phyloP scores from a whole-genome alignment of 2,329 filamentous ascomycete genomes.

The Microcera coccophila region DNA sequence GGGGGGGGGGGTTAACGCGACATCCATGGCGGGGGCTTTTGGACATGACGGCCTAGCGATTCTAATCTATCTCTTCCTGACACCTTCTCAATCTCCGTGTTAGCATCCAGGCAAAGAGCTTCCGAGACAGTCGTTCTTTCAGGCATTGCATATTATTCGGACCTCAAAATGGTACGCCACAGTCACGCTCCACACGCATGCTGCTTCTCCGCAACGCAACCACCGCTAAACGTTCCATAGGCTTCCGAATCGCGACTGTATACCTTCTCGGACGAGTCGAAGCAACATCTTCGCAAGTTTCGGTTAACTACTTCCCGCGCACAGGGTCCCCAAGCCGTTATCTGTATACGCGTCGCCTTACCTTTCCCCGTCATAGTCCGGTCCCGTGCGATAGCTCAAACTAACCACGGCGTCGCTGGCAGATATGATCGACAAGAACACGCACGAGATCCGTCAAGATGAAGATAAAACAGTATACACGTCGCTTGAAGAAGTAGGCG shows the following conservation, averaged over 20 bases:
- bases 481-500: constrained; percentile 73
- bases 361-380: background rate
- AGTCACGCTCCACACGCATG: too few relatives aligned
- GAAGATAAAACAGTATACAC: constrained; percentile 75
- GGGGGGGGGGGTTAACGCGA: too few relatives aligned
- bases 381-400: constrained; percentile 1
- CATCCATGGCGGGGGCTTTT: too few relatives aligned
- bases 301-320: constrained; percentile 84
- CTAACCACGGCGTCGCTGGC: constrained; percentile 25
- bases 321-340: constrained; percentile 82
- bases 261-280: constrained; percentile 87
- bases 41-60: too few relatives aligned
- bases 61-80: too few relatives aligned
- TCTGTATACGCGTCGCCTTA: constrained; percentile 66
- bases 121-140: too few relatives aligned
- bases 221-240: too few relatives aligned
- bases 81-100: too few relatives aligned
- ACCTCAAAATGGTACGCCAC: too few relatives aligned
- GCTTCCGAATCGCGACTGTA: constrained; percentile 83
- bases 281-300: constrained; percentile 89
- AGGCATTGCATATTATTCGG: too few relatives aligned
- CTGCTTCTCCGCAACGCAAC: too few relatives aligned
- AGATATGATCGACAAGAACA: constrained; percentile 90
- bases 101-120: too few relatives aligned
- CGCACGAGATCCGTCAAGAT: constrained; percentile 81